phyloP scores from a whole-genome alignment of 2,329 filamentous ascomycete species.

The Cladophialophora bantiana region DNA sequence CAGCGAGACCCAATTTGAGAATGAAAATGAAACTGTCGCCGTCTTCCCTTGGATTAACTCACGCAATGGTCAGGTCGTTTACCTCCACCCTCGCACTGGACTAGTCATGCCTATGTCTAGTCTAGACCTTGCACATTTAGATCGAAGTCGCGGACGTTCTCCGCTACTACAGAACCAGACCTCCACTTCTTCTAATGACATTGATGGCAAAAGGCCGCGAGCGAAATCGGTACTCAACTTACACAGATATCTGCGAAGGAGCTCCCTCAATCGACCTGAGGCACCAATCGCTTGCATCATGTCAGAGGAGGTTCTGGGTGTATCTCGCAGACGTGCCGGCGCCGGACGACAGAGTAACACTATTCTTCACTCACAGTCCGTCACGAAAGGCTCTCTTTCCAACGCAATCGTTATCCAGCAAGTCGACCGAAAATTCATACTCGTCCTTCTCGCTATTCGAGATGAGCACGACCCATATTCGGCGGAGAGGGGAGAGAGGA shows the following conservation, averaged over 20 bases:
- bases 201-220: background rate
- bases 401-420: slow-evolving; percentile 75
- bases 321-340: background rate
- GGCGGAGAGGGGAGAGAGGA: background rate
- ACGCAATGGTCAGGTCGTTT: slow-evolving; percentile 55
- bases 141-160: background rate
- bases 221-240: slow-evolving; percentile 3
- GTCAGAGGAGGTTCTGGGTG: background rate
- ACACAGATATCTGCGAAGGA: background rate
- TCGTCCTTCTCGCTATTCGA: slow-evolving; percentile 63
- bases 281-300: background rate
- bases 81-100: slow-evolving; percentile 53
- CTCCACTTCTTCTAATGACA: background rate
- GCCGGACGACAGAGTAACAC: background rate
- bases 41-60: slow-evolving; percentile 66
- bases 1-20: background rate
- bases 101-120: slow-evolving; percentile 32
- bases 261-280: background rate
- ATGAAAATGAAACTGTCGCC: slow-evolving; percentile 40
- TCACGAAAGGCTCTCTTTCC: slow-evolving; percentile 55
- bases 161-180: background rate
- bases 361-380: background rate
- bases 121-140: background rate
- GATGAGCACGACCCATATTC: slow-evolving; percentile 9
- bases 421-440: slow-evolving; percentile 88